A percentile compares a stretch with the other conserved stretches of the same genome.
Conservation (phyloP, 2,329 filamentous ascomycete genomes). For the Colletotrichum nymphaeae region DNA sequence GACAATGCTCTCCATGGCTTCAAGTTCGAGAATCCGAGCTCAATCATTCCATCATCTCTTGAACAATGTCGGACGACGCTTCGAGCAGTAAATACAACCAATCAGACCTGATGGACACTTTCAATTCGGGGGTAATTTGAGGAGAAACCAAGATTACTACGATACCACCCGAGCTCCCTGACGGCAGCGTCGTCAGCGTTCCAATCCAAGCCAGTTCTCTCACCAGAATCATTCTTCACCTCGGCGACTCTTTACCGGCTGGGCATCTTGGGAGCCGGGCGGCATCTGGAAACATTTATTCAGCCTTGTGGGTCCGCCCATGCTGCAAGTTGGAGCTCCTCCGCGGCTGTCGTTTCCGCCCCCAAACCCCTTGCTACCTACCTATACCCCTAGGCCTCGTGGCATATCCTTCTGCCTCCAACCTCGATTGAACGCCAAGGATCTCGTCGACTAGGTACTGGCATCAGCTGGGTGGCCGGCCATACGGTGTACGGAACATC, state of each 20-base stretch:
- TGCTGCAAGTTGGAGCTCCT: neutral
- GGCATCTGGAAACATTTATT: neutral
- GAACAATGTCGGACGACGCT: no score
- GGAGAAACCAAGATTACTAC: neutral
- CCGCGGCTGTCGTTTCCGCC: neutral
- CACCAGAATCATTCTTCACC: conserved; percentile 2
- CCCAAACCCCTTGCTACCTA: neutral
- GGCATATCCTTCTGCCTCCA: neutral
- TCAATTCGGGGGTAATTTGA: neutral
- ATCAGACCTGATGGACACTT: neutral
- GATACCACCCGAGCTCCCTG: neutral
- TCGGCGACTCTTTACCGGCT: conserved; percentile 27
- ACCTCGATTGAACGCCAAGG: neutral
- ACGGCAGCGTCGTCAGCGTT: conserved; percentile 18
- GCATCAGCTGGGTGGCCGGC: no score
- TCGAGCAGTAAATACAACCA: neutral
- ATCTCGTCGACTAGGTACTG: neutral
- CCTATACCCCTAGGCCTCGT: neutral
- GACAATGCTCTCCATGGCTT: neutral
- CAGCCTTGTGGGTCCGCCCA: conserved; percentile 34
- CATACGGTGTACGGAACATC: neutral
- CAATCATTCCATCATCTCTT: neutral
- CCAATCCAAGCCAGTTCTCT: neutral
- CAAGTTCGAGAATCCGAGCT: neutral
- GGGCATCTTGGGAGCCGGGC: conserved; percentile 18